Conservation (phyloP, 257 asterid species). For the Ilex aquifolium region DNA sequence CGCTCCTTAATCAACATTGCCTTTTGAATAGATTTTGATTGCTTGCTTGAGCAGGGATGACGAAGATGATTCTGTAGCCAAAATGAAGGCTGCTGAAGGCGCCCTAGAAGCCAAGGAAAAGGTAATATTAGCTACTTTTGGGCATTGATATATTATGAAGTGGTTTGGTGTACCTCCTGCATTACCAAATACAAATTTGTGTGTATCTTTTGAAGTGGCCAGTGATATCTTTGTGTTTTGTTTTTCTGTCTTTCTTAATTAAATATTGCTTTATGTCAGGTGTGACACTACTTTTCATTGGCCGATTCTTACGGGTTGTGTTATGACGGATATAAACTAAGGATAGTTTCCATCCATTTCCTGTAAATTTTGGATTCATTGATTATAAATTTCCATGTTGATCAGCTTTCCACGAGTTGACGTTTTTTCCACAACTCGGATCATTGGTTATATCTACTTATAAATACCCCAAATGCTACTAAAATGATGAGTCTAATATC, state of each 20-base stretch:
- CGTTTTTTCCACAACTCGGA: no score
- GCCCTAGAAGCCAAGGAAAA: conserved; percentile 75
- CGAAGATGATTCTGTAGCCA: conserved; percentile 63
- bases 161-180: neutral
- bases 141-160: no score
- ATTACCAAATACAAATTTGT: no score
- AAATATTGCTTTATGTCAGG: conserved; percentile 39
- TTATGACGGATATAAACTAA: no score
- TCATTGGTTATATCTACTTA: no score
- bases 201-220: neutral
- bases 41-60: conserved; percentile 48
- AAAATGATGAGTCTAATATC: no score
- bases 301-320: neutral
- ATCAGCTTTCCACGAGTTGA: no score
- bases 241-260: conserved; percentile 17
- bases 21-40: neutral
- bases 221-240: neutral
- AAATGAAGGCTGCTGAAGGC: conserved; percentile 81
- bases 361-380: no score
- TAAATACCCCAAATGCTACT: no score
- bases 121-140: conserved; percentile 22
- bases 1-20: no score
- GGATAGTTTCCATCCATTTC: no score
- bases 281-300: conserved; percentile 42
- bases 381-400: no score